Evolutionary conservation across 352 stramenopile species (phyloP).

Genomic region (Phytophthora foliorum): DNA sequence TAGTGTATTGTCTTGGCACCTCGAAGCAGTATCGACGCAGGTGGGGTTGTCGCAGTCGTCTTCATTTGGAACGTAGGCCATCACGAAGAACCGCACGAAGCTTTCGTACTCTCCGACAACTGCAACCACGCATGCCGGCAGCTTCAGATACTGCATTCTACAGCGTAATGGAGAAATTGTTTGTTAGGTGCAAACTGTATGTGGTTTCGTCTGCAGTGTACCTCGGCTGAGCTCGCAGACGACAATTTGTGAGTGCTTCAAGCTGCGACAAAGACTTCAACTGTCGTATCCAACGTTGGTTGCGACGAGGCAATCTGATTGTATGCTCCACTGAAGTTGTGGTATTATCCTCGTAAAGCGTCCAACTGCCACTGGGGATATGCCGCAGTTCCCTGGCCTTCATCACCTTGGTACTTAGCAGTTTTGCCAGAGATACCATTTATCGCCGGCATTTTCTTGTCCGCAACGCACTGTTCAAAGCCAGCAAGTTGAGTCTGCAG

Average conservation of each 20-base stretch:
- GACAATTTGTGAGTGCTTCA: conserved; percentile 6
- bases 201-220: background rate
- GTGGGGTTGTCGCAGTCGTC: background rate
- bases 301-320: conserved; percentile 25
- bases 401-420: background rate
- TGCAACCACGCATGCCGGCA: conserved; percentile 8
- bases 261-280: conserved; percentile 1
- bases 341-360: conserved; percentile 29
- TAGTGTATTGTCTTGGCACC: background rate
- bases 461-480: conserved; percentile 49
- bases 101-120: conserved; percentile 22
- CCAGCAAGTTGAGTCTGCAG: conserved; percentile 52
- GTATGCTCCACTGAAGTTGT: conserved; percentile 3
- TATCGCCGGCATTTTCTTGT: conserved; percentile 10
- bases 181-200: background rate
- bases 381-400: background rate
- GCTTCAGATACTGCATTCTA: conserved; percentile 15
- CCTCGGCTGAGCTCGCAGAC: background rate
- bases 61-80: conserved; percentile 24
- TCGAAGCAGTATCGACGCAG: background rate
- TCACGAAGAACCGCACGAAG: conserved; percentile 27
- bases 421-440: background rate
- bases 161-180: background rate
- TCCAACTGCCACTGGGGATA: conserved; percentile 32
- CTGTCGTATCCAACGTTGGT: background rate